Evolutionary conservation across 2,329 filamentous ascomycete genomes (phyloP), one percentile per base, ranked within the genome.

Genomic region (Exophiala bonariae): DNA sequence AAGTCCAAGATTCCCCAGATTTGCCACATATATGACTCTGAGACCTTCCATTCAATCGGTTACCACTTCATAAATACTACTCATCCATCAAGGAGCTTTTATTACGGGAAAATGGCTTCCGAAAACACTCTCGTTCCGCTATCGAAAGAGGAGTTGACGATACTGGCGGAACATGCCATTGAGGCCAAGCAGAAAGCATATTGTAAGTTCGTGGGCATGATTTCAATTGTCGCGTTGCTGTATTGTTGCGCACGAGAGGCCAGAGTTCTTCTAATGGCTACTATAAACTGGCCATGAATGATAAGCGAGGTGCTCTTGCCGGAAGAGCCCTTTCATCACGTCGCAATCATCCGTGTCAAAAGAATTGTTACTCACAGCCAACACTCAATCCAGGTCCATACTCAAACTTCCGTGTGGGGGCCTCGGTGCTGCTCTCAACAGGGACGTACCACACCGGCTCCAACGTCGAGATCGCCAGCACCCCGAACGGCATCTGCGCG

Each of bases 401-500:
- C 76, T 95, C 89, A 61, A 80, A 85, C 50, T 99, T 97, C 77
- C 87, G 85, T 55, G 93, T 99, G 53, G 93, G 93, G 54, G 85
- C 87, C 40, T 84, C 87, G 26, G 70, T 97, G 51, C 82, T 97
- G 52, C 77, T 81, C 5, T 53, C 67, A 9, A 69, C 75, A 22
- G 79, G 77, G 2, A 66, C 70, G 47, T 81, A 77, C 58, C 76
- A 90, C 47, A 74, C 79, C 36, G 93, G 93, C 44, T 90, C 88
- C 54, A 96, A 96, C 65, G 83, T 97, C 52, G 93, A 99, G 72
- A 96, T 97, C 65, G 91, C 89, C 1, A 76, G 86, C 20, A 97
- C 95, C 65, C 92, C 93, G 0, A 91, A 96, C 4, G 89, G 89
- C n/a, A 95, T 88, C 2, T 97, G 93, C 68, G 93, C 93, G 11